Evolutionary conservation across 148 eudicot genomes (phyloP), one percentile per base, ranked within the genome.

Genomic region (Heliamphora exappendiculata): DNA sequence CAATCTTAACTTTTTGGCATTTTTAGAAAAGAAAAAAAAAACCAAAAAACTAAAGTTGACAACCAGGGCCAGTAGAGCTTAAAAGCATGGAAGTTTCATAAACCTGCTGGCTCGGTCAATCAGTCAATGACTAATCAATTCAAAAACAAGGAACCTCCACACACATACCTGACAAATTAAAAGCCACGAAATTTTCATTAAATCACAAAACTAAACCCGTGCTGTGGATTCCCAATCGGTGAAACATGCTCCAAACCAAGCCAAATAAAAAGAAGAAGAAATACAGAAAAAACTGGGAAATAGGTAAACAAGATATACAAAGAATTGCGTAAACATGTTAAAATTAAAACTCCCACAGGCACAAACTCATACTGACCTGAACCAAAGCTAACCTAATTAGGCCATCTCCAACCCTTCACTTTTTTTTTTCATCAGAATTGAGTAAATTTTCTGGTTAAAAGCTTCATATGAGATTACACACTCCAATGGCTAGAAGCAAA

Each of bases 81-180:
- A 37, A 73, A 57, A 39, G 64, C 64, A 72, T 24, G 49, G 49
- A 55, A 36, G 20, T 55, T 54, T 47, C 75, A 41, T 36, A 24
- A 53, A 13, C 19, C 63, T 24, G 24, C 20, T 17, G 17, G 76
- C 76, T 60, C 3, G 16, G 31, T 70, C 51, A 73, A 37, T 17
- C n/a, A 53, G 34, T 34, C 3, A 34, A 72, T 20, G 12, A 42
- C 8, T 9, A n/a, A n/a, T 53, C 53, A 39, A 37, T 37, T 26
- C 5, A 36, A 0, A 62, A 4, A 67, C 1, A 24, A 28, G 57
- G 37, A 73, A 37, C 36, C 22, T 33, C n/a, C 7, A 4, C 66
- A 73, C 14, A 54, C 14, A 39, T 29, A 73, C 3, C 10, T 39
- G 13, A 24, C 20, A 12, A 50, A 73, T 4, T 26, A 57, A 73